A percentile compares a stretch with the other conserved stretches of the same genome.
phyloP scores from a whole-genome alignment of 2,329 filamentous ascomycete genomes.

The Neofusicoccum kwambonambiense region DNA sequence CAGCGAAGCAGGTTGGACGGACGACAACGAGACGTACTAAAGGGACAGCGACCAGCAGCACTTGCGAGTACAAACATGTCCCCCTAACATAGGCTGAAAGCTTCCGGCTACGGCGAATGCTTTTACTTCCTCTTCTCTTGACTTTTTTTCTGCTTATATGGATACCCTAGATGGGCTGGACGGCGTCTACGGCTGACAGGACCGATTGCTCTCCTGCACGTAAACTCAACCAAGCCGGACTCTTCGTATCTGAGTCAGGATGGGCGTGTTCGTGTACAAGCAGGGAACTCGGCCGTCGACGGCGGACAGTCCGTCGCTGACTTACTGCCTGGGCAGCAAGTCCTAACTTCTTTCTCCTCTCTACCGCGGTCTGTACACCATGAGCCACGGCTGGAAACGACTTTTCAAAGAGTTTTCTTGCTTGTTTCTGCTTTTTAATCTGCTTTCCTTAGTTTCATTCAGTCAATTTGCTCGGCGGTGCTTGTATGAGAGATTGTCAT shows the following conservation, averaged over 20 bases:
- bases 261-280: no score
- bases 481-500: neutral
- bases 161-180: neutral
- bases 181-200: neutral
- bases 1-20: constrained; percentile 55
- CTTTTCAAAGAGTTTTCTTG: neutral
- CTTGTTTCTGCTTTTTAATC: neutral
- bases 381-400: neutral
- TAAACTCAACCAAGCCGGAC: neutral
- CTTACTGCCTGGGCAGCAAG: neutral
- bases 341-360: neutral
- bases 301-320: neutral
- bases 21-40: constrained; percentile 35
- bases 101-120: neutral
- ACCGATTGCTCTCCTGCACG: neutral
- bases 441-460: neutral
- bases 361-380: neutral
- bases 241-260: neutral
- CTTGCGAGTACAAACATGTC: neutral
- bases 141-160: constrained; percentile 2
- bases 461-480: neutral
- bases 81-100: neutral
- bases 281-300: neutral
- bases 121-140: neutral
- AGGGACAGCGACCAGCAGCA: neutral